Conservation (phyloP, 495 filamentous ascomycete species). For the Aspergillus mulundensis region DNA sequence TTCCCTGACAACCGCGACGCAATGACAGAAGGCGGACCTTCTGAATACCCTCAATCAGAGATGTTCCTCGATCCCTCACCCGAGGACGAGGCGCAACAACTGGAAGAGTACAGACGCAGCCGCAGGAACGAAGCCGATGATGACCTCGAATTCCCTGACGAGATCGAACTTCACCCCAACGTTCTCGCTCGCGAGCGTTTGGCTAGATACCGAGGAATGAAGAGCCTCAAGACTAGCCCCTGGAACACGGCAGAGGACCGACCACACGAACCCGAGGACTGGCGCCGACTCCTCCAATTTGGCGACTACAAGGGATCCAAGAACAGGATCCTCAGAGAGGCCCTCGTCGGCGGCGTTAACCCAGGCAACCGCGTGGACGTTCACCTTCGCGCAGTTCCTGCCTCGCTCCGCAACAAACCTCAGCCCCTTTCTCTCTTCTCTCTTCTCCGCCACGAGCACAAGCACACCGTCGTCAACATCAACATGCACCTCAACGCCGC, state of each 20-base stretch:
- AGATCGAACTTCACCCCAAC: constrained; percentile 89
- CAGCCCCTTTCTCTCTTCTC: constrained; percentile 71
- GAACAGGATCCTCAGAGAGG: constrained; percentile 69
- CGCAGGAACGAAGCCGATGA: constrained; percentile 77
- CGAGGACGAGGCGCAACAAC: constrained; percentile 75
- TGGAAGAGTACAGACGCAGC: constrained; percentile 72
- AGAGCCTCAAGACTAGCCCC: constrained; percentile 75
- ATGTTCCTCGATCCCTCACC: constrained; percentile 84
- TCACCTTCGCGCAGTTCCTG: constrained; percentile 69
- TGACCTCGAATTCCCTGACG: constrained; percentile 92
- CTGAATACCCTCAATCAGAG: constrained; percentile 87
- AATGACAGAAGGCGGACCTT: constrained; percentile 71
- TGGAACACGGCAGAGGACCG: constrained; percentile 89
- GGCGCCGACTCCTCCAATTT: constrained; percentile 77
- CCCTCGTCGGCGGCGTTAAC: constrained; percentile 77
- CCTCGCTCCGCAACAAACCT: constrained; percentile 51
- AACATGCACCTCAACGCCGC: constrained; percentile 76
- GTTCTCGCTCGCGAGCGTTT: constrained; percentile 82
- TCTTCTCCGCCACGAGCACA: constrained; percentile 89
- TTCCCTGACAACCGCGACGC: constrained; percentile 66
- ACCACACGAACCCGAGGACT: constrained; percentile 82
- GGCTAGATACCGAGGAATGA: constrained; percentile 80
- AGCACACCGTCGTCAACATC: constrained; percentile 81
- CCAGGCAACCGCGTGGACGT: constrained; percentile 78
- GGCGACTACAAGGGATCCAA: constrained; percentile 78